Conservation (phyloP, 345 rosid species). For the Durio zibethinus region DNA sequence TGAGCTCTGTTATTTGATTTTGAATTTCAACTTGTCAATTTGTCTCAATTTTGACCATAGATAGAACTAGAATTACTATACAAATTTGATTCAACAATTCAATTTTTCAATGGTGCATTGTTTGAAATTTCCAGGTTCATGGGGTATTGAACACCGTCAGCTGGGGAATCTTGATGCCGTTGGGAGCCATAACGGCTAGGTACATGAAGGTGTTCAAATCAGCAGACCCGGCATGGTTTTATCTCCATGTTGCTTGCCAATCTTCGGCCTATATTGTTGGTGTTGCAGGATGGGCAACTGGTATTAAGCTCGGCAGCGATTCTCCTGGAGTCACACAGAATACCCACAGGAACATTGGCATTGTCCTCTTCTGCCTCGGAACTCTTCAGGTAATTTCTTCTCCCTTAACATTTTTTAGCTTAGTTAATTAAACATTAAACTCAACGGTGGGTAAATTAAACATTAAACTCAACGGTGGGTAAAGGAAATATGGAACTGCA, state of each 20-base stretch:
- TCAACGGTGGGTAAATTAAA: too few relatives aligned
- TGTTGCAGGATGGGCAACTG: constrained; percentile 83
- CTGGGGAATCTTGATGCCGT: constrained; percentile 79
- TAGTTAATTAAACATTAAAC: neutral
- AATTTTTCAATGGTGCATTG: neutral
- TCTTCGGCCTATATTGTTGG: constrained; percentile 68
- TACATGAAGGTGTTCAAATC: constrained; percentile 73
- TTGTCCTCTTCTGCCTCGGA: constrained; percentile 56
- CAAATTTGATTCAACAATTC: neutral
- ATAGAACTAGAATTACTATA: neutral
- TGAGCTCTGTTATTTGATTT: neutral
- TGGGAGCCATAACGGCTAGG: constrained; percentile 73
- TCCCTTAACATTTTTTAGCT: neutral
- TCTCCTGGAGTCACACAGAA: constrained; percentile 31
- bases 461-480: too few relatives aligned
- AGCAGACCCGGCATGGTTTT: constrained; percentile 84
- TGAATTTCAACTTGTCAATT: neutral
- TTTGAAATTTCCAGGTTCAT: constrained; percentile 47
- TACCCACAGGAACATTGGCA: constrained; percentile 69
- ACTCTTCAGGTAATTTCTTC: constrained; percentile 65
- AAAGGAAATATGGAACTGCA: too few relatives aligned
- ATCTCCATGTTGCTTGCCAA: constrained; percentile 71
- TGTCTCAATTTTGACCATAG: neutral
- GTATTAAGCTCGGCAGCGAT: constrained; percentile 67
- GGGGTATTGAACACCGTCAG: constrained; percentile 80